Percentiles rank a stretch among this genome's conserved stretches.
Conservation (phyloP, 1,284 basidiomycete genomes). For the Malassezia restricta region DNA sequence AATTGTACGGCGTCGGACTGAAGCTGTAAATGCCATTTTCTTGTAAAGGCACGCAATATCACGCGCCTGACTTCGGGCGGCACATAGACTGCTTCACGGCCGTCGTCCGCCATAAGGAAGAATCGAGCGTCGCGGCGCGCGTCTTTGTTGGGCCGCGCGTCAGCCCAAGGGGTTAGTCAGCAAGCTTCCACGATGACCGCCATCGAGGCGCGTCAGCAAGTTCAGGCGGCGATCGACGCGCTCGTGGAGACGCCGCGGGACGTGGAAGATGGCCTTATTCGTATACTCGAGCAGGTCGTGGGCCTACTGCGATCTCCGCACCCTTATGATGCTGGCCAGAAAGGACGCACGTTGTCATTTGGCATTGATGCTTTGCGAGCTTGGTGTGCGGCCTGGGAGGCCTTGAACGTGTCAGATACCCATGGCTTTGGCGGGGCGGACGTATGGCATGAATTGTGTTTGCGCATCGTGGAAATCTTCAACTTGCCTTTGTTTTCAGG, state of each 20-base stretch:
- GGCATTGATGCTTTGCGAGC: constrained; percentile 8
- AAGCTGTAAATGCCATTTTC: constrained; percentile 39
- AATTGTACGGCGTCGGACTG: constrained; percentile 38
- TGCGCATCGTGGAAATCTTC: not conserved
- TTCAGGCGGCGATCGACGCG: not conserved
- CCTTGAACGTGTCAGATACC: not conserved
- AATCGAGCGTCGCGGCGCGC: not conserved
- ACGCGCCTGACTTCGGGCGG: constrained; percentile 32
- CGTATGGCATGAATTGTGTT: not conserved
- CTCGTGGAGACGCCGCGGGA: not conserved
- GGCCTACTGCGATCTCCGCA: constrained; percentile 7
- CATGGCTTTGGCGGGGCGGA: not conserved
- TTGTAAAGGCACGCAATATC: constrained; percentile 37
- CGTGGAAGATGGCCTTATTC: not conserved
- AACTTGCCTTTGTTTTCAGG: not conserved
- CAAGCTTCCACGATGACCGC: not conserved
- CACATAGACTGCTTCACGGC: not conserved
- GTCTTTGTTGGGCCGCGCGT: not conserved
- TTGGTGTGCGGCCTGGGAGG: not conserved
- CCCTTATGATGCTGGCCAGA: not conserved
- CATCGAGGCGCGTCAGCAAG: not conserved
- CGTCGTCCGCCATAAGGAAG: not conserved
- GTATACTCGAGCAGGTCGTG: not conserved
- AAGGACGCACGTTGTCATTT: constrained; percentile 8
- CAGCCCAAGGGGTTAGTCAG: not conserved